A percentile compares a stretch with the other conserved stretches of the same genome.
Conservation (phyloP, 148 eudicot species). For the Persicaria maculosa region DNA sequence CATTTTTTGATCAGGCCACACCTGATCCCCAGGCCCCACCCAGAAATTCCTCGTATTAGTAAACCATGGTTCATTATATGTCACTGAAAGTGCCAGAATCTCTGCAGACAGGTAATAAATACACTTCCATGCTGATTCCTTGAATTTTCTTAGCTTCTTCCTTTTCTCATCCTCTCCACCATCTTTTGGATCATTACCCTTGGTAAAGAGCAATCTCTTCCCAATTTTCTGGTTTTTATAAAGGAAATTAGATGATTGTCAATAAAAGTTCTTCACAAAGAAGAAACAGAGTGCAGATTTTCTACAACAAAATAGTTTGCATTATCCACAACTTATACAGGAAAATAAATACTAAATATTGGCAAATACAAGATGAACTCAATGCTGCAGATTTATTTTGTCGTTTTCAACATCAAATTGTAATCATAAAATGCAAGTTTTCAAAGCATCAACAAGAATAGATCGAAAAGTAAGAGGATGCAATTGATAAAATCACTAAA, state of each 20-base stretch:
- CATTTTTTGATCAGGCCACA: slow-evolving; percentile 77
- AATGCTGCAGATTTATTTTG: not conserved
- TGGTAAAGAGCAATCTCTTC: slow-evolving; percentile 54
- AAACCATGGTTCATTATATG: slow-evolving; percentile 86
- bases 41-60: slow-evolving; percentile 57
- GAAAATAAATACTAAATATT: not conserved
- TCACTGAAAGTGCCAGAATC: slow-evolving; percentile 56
- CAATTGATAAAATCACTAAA: not conserved
- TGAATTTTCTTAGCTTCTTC: slow-evolving; percentile 77
- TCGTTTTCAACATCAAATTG: not conserved
- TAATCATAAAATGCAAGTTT: not conserved
- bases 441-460: not conserved
- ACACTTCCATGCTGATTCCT: slow-evolving; percentile 97
- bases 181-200: slow-evolving; percentile 30
- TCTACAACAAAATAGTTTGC: not conserved
- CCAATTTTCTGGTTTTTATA: slow-evolving; percentile 66
- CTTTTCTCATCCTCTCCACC: slow-evolving; percentile 36
- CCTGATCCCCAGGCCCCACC: slow-evolving; percentile 87
- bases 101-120: slow-evolving; percentile 86
- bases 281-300: not conserved
- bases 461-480: not conserved
- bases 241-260: slow-evolving; percentile 2
- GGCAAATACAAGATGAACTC: not conserved
- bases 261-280: not conserved
- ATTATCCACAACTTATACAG: not conserved